Base-by-base conservation (phyloP, 495 filamentous ascomycete genomes). In the Penicillium taxi region DNA sequence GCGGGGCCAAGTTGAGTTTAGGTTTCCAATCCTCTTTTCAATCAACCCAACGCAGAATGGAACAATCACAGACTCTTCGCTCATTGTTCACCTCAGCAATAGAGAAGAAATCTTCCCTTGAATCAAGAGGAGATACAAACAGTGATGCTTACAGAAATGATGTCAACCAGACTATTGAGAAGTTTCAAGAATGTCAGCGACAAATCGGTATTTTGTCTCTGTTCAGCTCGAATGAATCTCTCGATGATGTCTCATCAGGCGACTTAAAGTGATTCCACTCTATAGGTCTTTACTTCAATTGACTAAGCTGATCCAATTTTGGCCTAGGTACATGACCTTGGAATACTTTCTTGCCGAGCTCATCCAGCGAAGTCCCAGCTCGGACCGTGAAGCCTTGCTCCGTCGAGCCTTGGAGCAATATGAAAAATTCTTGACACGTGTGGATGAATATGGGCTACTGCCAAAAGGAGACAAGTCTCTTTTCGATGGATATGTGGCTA, bases 141-240 rank as follows among this genome's bases (percentile, higher is more conserved):
- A 75, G 71, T 9, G 52, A 77, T 30, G 54, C 58, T 18, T 91
- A 85, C 63, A 74, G 78, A 47, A 68, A 78, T 39, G 75, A 80
- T 42, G 70, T 96, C 37, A 65, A 65, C 37, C 58, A 72, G 22
- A 74, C 83, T 11, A 75, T 94, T 33, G 50, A 69, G 37, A 69
- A 75, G 35, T 84, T 94, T 60, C 70, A 85, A 44, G 70, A 84
- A 55, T 87, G 82, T 58, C 69, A 81, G 23, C 59, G 69, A 45
- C 72, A 88, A 24, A 75, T 84, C 43, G 63, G 75, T 41, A 67
- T 75, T 27, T 62, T 90, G 34, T 81, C 84, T 0, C 58, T 96
- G 9, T 96, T 96, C 71, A 91, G 86, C 51, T 72, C 80, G 6
- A 96, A 98, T 58, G 91, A 98, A 55, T 72, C 75, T 2, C 59